Percentiles rank a stretch among this genome's conserved stretches.
Conservation (phyloP, 345 rosid genomes). For the Salix arbutifolia region DNA sequence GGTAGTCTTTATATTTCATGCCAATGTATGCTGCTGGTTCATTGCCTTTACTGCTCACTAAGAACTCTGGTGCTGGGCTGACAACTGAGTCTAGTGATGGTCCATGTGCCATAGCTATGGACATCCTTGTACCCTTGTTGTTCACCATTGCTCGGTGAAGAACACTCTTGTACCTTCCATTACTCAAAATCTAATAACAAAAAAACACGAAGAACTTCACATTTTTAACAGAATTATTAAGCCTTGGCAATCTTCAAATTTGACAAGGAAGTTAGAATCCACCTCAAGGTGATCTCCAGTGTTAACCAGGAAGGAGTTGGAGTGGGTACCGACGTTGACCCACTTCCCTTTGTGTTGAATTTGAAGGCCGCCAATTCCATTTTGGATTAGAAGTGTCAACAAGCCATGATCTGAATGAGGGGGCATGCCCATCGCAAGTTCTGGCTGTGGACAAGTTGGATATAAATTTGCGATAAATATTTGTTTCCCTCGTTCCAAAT, state of each 20-base stretch:
- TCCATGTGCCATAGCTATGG: conserved; percentile 31
- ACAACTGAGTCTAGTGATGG: conserved; percentile 44
- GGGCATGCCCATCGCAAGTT: conserved; percentile 51
- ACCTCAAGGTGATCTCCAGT: conserved; percentile 57
- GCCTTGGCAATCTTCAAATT: no score
- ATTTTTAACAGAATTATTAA: no score
- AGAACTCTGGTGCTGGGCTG: conserved; percentile 28
- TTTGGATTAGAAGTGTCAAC: conserved; percentile 40
- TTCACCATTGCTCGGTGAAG: conserved; percentile 50
- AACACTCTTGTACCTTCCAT: conserved; percentile 56
- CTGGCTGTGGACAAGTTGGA: conserved; percentile 62
- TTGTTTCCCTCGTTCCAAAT: conserved; percentile 32
- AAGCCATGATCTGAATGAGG: conserved; percentile 61
- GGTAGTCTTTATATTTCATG: conserved; percentile 33
- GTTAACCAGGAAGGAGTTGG: conserved; percentile 46
- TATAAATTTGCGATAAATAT: conserved; percentile 36
- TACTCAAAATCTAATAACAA: conserved; percentile 39
- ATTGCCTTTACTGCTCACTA: conserved; percentile 3
- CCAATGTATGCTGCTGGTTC: conserved; percentile 26
- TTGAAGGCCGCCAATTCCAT: conserved; percentile 47
- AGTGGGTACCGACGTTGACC: conserved; percentile 32
- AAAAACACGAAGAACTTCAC: no score
- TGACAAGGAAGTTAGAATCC: neutral
- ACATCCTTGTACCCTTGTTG: conserved; percentile 29
- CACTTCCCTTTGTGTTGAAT: conserved; percentile 45